Evolutionary conservation across 2,329 filamentous ascomycete species (phyloP).

Genomic region (Mycocentrospora acerina): DNA sequence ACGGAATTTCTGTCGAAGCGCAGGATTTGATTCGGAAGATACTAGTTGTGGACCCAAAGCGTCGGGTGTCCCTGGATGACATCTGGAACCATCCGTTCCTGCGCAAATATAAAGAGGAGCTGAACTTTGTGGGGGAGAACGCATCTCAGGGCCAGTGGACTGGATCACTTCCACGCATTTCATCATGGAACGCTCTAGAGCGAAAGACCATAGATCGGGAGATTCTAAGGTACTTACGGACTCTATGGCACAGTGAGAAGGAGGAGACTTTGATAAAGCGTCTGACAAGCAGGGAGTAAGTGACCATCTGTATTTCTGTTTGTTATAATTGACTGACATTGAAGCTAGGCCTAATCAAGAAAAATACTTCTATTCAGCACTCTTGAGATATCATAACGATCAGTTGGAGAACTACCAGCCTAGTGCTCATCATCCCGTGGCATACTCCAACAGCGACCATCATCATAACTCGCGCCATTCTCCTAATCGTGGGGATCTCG

Average conservation of each 20-base stretch:
- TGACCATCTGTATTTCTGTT: not conserved
- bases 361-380: slow-evolving; percentile 86
- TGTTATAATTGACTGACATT: slow-evolving; percentile 1
- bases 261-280: slow-evolving; percentile 70
- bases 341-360: slow-evolving; percentile 75
- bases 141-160: slow-evolving; percentile 54
- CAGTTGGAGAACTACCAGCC: slow-evolving; percentile 83
- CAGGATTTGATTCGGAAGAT: slow-evolving; percentile 78
- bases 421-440: slow-evolving; percentile 61
- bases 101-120: slow-evolving; percentile 71
- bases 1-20: slow-evolving; percentile 63
- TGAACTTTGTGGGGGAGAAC: slow-evolving; percentile 65
- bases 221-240: slow-evolving; percentile 80
- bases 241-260: slow-evolving; percentile 84
- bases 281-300: slow-evolving; percentile 55
- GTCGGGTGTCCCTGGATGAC: slow-evolving; percentile 74
- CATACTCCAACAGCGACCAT: slow-evolving; percentile 88
- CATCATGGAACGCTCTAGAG: slow-evolving; percentile 63
- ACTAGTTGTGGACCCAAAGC: slow-evolving; percentile 73
- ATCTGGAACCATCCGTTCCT: slow-evolving; percentile 90
- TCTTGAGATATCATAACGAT: slow-evolving; percentile 79
- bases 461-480: slow-evolving; percentile 52
- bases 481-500: slow-evolving; percentile 29
- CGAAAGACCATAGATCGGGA: slow-evolving; percentile 75
- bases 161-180: slow-evolving; percentile 57